Base-by-base conservation (phyloP, 352 stramenopile species). In the Pilasporangium apinafurcum region DNA sequence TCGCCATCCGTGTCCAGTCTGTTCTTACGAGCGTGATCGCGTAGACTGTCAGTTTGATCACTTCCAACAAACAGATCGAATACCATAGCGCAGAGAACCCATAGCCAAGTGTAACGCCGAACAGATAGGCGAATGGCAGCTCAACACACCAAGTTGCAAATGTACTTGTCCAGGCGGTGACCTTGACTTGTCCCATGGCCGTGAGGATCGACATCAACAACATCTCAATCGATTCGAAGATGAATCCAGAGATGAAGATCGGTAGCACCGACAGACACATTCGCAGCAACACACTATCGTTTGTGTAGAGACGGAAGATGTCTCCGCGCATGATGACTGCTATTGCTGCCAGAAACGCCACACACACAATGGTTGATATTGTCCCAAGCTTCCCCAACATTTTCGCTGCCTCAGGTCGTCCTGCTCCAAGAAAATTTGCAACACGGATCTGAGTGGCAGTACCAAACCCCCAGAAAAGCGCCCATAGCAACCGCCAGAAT, bases 391-490 rank as follows among this genome's bases (percentile, higher is more conserved):
- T 32, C 36, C 22, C 33, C 36, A 22, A 34, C 35, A 75, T 58
- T 48, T 74, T 68, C 27, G 76, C 76, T 20, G 67, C 65, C 18
- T 75, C 68, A 4, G 75, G 71, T 28, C 72, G 73, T 50, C 70
- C 73, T 16, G 70, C 70, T 16, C 76, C 76, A 3, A 89, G 45
- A 33, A 84, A 75, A 42, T 85, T 86, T 26, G 76, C 70, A 18
- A 86, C 73, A 0, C 72, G 69, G 16, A 83, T 76, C 48, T 89
- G 76, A 10, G 75, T 83, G 2, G 71, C 75, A 25, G 66, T 83
- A 35, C 75, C 75, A 48, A 68, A 87, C 22, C 75, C 75, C 71
- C 71, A 87, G 47, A 86, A 84, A 2, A 86, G 57, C 14, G 69
- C 69, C 71, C 64, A 87, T 0, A 85, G 39, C 28, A 87, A 35